Evolutionary conservation across 2,329 filamentous ascomycete species (phyloP), one percentile per base, ranked within the genome.

Genomic region (Diaporthe citrichinensis): DNA sequence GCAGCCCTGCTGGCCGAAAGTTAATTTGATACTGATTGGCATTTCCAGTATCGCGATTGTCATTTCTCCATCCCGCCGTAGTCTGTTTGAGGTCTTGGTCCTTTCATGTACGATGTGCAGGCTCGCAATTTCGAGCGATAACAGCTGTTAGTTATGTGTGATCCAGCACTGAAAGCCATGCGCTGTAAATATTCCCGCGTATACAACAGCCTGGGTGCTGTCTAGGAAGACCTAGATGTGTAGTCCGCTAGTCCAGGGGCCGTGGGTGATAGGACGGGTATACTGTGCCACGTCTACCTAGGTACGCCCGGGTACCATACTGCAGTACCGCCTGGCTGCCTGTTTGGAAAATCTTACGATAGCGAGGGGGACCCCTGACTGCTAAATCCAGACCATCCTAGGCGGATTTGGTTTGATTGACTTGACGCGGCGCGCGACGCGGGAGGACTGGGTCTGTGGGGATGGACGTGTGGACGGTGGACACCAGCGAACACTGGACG

Each of bases 21-120:
- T 55, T 69, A 69, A 53, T 68, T 75, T 41, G 41, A 75, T 59
- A 59, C 39, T 36, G 74, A 73, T 59, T 67, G 39, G 55, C 74
- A 41, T 31, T 65, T 58, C 46, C 55, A 34, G 73, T 61, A 58
- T 75, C 67, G 36, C 49, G 58, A 51, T 55, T 25, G 58, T 55
- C 71, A 73, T 57, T 55, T 53, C 49, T 36, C 59, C 71, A 65
- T 59, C 55, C 46, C 41, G 36, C 46, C 71, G 58, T 55, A 73
- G 71, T 73, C 17, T 65, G 58, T 73, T 65, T 73, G 58, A 57
- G 71, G 58, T 65, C 20, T 44, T 62, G 36, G 71, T 65, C 71
- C 58, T 73, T 73, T 65, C 44, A 73, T 73, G 58, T 65, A 41
- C 55, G 51, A 39, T n/a, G 44, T 28, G 55, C 58, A 57, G 58